phyloP scores from a whole-genome alignment of 371 early-diverging fungal genomes.

The Mucor sp. region DNA sequence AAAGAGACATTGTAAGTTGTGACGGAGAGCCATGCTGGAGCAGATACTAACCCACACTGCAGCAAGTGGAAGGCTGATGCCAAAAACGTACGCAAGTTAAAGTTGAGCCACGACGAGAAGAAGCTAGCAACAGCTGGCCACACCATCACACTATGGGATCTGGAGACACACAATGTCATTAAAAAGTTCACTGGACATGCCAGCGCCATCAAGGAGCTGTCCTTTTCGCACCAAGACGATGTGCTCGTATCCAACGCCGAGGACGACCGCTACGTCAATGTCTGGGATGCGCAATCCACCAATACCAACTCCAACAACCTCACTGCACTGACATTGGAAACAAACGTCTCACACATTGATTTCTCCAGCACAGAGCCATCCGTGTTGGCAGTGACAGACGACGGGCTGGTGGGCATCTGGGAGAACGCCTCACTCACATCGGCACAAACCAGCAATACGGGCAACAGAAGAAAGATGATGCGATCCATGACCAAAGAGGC shows the following conservation, averaged over 20 bases:
- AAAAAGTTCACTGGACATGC: conserved; percentile 80
- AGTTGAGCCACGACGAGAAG: conserved; percentile 61
- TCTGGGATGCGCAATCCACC: conserved; percentile 70
- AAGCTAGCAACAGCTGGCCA: conserved; percentile 68
- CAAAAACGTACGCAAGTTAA: conserved; percentile 58
- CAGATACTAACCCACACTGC: background rate
- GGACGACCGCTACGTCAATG: conserved; percentile 77
- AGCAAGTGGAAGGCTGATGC: conserved; percentile 67
- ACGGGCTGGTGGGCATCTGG: conserved; percentile 74
- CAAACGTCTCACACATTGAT: conserved; percentile 55
- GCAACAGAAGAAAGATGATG: conserved; percentile 56
- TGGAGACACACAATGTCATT: conserved; percentile 48
- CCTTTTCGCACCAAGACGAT: conserved; percentile 62
- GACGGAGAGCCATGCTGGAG: too few relatives aligned
- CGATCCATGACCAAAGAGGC: conserved; percentile 64
- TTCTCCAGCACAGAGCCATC: conserved; percentile 54
- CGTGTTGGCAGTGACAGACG: conserved; percentile 73
- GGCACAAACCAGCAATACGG: conserved; percentile 14
- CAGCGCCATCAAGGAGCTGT: conserved; percentile 57
- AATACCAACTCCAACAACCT: conserved; percentile 54
- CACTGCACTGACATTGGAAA: conserved; percentile 68
- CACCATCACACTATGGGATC: conserved; percentile 69
- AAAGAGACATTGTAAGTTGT: conserved; percentile 48
- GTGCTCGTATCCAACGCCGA: conserved; percentile 68
- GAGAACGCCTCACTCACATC: conserved; percentile 47